These are phyloP conservation scores for Arachis stenosperma DNA, from an alignment of 306 rosid genomes.

Conservation along the genomic window DNA sequence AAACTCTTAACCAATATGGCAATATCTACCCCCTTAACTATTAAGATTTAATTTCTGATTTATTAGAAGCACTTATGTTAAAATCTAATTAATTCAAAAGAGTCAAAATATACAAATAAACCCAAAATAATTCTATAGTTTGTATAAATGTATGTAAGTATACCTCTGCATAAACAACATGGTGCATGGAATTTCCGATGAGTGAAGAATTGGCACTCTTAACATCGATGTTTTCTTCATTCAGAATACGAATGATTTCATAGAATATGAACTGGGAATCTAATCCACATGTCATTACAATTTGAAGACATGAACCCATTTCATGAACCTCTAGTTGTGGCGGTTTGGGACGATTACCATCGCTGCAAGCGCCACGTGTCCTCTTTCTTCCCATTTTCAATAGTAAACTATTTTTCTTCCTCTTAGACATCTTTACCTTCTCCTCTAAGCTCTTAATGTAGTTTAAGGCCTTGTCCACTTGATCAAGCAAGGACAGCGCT, in stretches of 20 bases:
- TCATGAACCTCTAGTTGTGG: constrained; percentile 66
- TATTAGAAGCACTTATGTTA: too few species aligned
- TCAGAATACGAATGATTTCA: constrained; percentile 61
- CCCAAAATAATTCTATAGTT: too few species aligned
- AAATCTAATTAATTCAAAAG: too few species aligned
- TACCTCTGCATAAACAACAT: constrained; percentile 76
- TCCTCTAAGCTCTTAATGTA: constrained; percentile 64
- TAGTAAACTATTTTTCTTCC: constrained; percentile 53
- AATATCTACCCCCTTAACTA: too few species aligned
- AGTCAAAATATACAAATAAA: too few species aligned
- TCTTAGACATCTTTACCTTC: constrained; percentile 50
- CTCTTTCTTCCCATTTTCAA: constrained; percentile 42
- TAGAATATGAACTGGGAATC: constrained; percentile 56
- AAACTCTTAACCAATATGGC: too few species aligned
- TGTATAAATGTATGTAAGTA: neutral
- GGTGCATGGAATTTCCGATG: constrained; percentile 44
- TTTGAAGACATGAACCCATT: constrained; percentile 56
- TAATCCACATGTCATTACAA: constrained; percentile 54
- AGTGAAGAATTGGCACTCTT: constrained; percentile 48
- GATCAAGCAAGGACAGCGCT: constrained; percentile 51
- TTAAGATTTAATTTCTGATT: too few species aligned
- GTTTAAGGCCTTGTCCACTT: constrained; percentile 68
- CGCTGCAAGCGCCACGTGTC: constrained; percentile 9
- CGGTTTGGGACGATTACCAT: constrained; percentile 36
- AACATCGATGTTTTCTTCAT: constrained; percentile 62